phyloP scores from a whole-genome alignment of 2,329 filamentous ascomycete genomes.

The Xylaria sp. region DNA sequence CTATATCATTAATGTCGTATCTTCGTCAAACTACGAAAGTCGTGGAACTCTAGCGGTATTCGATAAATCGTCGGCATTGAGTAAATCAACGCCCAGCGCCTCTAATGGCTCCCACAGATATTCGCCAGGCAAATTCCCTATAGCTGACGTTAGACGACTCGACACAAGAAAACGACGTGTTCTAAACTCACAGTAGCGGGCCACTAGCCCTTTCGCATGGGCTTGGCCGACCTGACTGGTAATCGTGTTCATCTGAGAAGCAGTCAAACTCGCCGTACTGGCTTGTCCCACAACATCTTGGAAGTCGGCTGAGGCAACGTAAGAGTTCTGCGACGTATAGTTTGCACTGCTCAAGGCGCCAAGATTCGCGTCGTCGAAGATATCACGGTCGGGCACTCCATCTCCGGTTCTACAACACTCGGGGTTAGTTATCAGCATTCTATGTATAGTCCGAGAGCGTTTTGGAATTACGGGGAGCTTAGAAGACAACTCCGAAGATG shows the following conservation, averaged over 20 bases:
- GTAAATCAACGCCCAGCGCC: slow-evolving; percentile 43
- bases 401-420: slow-evolving; percentile 32
- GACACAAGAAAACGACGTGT: neutral
- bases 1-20: neutral
- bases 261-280: slow-evolving; percentile 34
- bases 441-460: neutral
- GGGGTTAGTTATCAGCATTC: neutral
- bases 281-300: slow-evolving; percentile 41
- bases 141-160: slow-evolving; percentile 28
- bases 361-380: slow-evolving; percentile 47
- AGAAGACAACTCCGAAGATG: neutral
- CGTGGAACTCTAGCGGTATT: slow-evolving; percentile 40
- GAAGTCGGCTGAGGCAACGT: slow-evolving; percentile 47
- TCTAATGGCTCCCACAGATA: slow-evolving; percentile 45
- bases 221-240: slow-evolving; percentile 40
- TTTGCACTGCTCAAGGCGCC: slow-evolving; percentile 34
- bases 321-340: slow-evolving; percentile 43
- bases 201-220: slow-evolving; percentile 42
- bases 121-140: slow-evolving; percentile 45
- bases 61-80: slow-evolving; percentile 46
- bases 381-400: slow-evolving; percentile 42
- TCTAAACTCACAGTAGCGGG: slow-evolving; percentile 46
- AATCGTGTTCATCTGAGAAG: slow-evolving; percentile 30
- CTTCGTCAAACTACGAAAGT: slow-evolving; percentile 10
- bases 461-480: neutral